Base-by-base conservation (phyloP, 2,329 filamentous ascomycete species). In the Zymoseptoria ardabiliae region DNA sequence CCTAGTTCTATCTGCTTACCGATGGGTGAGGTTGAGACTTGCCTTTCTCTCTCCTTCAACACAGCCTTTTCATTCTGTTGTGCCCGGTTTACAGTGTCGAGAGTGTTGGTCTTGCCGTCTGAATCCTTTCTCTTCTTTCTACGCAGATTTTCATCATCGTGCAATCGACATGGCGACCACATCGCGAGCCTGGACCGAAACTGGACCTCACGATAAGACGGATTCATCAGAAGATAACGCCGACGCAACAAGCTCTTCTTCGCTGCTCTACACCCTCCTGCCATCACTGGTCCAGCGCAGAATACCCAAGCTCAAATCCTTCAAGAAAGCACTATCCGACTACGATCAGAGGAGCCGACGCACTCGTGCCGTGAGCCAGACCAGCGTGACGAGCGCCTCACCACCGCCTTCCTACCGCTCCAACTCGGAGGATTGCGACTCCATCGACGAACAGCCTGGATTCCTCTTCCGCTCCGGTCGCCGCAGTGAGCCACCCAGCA, bases 211-310 rank as follows among this genome's bases (percentile, higher is more conserved):
- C 51, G 23, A 53, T 23, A 53, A 53, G 22, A 25, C 51, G 20
- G 51, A 53, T 22, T 25, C 28, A 19, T 25, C 28, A 28, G 51
- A 53, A 25, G 28, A 28, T 28, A 28, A 53, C 17, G 22, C 20
- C 21, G n/a, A 19, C 28, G 3, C 22, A 13, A 19, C 51, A 23
- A 23, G 53, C 20, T 54, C 55, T 53, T 59, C 77, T 52, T 81
- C 79, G 21, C 78, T 79, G 60, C 74, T 85, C 17, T 82, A 81
- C 69, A 76, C 78, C 5, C 77, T 85, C 59, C 77, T 85, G 7
- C 82, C 83, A 3, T 73, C 75, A 1, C 75, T 81, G 4, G 73
- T 85, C 4, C 79, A 81, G 66, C 79, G 75, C 41, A 75, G 79
- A 59, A 73, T 85, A 21, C 79, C 79, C 2, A 76, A 76, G 5